These are phyloP conservation scores for Liriodendron chinense DNA, from an alignment of 164 flowering plant species.

Conservation along the genomic window DNA sequence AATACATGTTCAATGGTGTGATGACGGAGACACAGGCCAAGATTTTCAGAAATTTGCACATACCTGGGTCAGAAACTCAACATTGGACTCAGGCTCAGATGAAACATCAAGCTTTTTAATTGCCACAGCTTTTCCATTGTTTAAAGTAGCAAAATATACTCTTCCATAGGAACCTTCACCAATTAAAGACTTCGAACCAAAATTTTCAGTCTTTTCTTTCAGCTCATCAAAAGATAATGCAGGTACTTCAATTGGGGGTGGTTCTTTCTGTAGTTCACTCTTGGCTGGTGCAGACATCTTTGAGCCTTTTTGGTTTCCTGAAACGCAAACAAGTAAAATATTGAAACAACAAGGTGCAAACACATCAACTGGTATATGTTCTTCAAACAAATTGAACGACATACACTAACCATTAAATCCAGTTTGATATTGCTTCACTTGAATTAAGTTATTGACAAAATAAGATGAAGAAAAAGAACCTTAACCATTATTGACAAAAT, in stretches of 20 bases:
- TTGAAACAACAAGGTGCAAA: not conserved
- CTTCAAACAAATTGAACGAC: not conserved
- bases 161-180: conserved; percentile 22
- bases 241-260: conserved; percentile 14
- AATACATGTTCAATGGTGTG: not conserved
- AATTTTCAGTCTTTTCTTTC: conserved; percentile 16
- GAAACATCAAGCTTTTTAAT: conserved; percentile 19
- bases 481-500: not conserved
- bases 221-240: conserved; percentile 16
- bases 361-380: not conserved
- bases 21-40: not conserved
- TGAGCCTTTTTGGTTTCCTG: conserved; percentile 16
- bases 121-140: conserved; percentile 11
- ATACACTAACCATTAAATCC: not conserved
- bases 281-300: conserved; percentile 10
- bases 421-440: not conserved
- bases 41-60: not conserved
- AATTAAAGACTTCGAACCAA: conserved; percentile 18
- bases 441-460: not conserved
- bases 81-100: conserved; percentile 8
- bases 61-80: conserved; percentile 13
- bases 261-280: not conserved
- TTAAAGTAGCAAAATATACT: conserved; percentile 16
- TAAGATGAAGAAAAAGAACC: not conserved
- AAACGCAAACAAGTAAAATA: not conserved